Evolutionary conservation across 345 rosid species (phyloP).

Genomic region (Arabis alpina): DNA sequence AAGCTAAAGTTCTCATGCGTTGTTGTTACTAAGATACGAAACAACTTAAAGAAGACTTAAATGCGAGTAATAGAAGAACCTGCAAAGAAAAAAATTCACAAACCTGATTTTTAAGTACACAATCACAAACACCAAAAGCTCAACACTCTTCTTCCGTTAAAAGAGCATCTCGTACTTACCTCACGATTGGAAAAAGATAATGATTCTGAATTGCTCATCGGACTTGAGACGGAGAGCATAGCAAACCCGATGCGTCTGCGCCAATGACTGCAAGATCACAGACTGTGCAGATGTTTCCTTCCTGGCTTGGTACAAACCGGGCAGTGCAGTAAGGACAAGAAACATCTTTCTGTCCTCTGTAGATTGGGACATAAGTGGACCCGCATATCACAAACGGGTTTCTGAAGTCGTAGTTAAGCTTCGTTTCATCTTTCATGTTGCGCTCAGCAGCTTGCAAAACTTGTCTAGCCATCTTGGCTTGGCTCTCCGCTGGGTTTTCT

Average conservation of each 20-base stretch:
- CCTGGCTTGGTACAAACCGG: slow-evolving; percentile 73
- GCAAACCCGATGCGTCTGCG: slow-evolving; percentile 92
- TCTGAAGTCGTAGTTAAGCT: slow-evolving; percentile 87
- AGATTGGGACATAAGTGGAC: slow-evolving; percentile 87
- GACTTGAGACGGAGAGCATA: slow-evolving; percentile 85
- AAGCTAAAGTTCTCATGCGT: no score
- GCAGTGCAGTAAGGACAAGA: slow-evolving; percentile 89
- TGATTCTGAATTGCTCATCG: slow-evolving; percentile 44
- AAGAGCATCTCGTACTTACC: no score
- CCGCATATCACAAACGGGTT: slow-evolving; percentile 95
- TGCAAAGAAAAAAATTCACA: no score
- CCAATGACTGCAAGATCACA: slow-evolving; percentile 87
- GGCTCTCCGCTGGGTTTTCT: slow-evolving; percentile 79
- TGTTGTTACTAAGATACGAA: no score
- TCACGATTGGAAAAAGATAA: no score
- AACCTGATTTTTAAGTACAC: no score
- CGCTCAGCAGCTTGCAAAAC: slow-evolving; percentile 83
- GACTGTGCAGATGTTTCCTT: slow-evolving; percentile 73
- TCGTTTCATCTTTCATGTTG: slow-evolving; percentile 66
- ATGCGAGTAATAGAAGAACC: no score
- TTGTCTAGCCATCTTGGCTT: slow-evolving; percentile 79
- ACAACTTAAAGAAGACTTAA: no score
- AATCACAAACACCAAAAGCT: no score
- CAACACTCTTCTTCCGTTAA: no score
- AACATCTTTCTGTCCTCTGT: slow-evolving; percentile 84